Evolutionary conservation across 345 rosid species (phyloP).

Genomic region (Eucalyptus virginea): DNA sequence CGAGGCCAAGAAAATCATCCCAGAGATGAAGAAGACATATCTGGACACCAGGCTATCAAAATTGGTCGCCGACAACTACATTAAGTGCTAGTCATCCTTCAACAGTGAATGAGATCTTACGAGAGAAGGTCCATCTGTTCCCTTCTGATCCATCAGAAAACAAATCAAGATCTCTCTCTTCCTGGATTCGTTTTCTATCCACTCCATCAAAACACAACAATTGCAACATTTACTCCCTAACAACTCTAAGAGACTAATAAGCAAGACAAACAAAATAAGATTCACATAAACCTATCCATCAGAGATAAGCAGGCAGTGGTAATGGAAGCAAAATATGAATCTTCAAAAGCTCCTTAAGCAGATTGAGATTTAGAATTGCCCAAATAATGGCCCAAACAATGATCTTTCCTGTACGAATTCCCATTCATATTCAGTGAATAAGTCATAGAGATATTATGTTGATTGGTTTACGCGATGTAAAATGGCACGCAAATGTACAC

Average conservation of each 20-base stretch:
- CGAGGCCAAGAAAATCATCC: neutral
- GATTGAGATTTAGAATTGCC: neutral
- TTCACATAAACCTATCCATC: too few relatives aligned
- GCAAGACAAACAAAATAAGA: too few relatives aligned
- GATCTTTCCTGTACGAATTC: neutral
- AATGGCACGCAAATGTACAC: neutral
- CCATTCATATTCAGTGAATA: neutral
- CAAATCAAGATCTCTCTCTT: neutral
- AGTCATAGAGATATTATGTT: neutral
- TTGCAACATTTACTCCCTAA: neutral
- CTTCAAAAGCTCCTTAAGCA: neutral
- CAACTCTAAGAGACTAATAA: neutral
- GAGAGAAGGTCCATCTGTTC: neutral
- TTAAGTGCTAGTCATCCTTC: neutral
- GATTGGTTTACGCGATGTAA: neutral
- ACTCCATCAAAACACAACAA: neutral
- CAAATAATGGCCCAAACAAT: neutral
- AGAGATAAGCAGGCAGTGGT: too few relatives aligned
- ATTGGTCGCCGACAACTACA: neutral
- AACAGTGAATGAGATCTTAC: neutral
- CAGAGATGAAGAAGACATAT: neutral
- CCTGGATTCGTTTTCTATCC: neutral
- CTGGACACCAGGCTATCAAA: neutral
- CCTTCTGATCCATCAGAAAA: neutral
- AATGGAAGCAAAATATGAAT: neutral